These are phyloP conservation scores for Plantago major DNA, from an alignment of 257 asterid species.

Conservation along the genomic window DNA sequence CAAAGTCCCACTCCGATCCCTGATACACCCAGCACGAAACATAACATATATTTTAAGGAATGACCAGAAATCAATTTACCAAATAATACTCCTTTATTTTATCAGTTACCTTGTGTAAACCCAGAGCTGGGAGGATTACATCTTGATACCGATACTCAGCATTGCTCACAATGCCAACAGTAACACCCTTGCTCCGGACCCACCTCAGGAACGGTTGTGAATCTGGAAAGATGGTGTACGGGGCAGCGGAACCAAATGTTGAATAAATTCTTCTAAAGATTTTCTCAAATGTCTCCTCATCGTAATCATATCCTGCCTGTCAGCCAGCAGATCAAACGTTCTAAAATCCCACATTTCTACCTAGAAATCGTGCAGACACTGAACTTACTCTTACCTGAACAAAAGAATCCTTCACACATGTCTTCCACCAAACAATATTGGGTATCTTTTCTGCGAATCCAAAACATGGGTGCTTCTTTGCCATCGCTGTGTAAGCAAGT, in stretches of 20 bases:
- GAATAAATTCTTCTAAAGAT: conserved; percentile 78
- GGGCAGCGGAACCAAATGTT: conserved; percentile 94
- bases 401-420: conserved; percentile 87
- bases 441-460: conserved; percentile 88
- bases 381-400: conserved; percentile 46
- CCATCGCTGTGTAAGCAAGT: conserved; percentile 83
- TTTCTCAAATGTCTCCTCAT: conserved; percentile 88
- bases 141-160: conserved; percentile 87
- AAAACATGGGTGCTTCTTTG: conserved; percentile 85
- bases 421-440: conserved; percentile 92
- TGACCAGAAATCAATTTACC: not conserved
- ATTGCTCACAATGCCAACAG: conserved; percentile 86
- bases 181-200: conserved; percentile 60
- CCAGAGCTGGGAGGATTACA: conserved; percentile 91
- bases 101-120: conserved; percentile 61
- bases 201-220: conserved; percentile 81
- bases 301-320: conserved; percentile 97
- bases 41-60: not conserved
- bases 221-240: conserved; percentile 73
- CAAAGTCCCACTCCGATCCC: conserved; percentile 99
- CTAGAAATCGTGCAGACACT: too few species aligned
- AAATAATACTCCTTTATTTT: not conserved
- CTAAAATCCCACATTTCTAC: not conserved
- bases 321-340: conserved; percentile 15
- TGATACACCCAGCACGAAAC: conserved; percentile 15